Evolutionary conservation across 495 filamentous ascomycete species (phyloP), one percentile per base, ranked within the genome.

Genomic region (Letharia lupina): DNA sequence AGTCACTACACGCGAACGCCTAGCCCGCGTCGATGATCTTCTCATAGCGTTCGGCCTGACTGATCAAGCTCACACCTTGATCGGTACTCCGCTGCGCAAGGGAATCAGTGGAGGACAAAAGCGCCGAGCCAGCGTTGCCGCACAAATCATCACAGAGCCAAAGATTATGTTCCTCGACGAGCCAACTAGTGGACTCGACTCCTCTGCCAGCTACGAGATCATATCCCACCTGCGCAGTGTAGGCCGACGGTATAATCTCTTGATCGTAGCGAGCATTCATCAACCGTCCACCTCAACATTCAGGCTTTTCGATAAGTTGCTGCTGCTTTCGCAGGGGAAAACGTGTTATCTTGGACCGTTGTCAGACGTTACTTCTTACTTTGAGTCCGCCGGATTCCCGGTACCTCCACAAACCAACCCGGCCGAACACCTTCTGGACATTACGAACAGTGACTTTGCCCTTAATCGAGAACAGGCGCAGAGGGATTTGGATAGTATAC

Each of bases 101-200:
- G 90, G 90, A 10, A 84, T 93, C 64, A 87, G 83, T 70, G 89
- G 90, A 54, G 90, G 90, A 5, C 89, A 95, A 75, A 93, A 92
- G 76, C 78, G 89, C 10, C 79, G 90, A 15, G 76, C 90, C n/a
- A 87, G 88, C 66, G 86, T 93, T 11, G 89, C 89, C 2, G 86
- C 86, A 65, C 89, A 90, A 74, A 77, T 95, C 47, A 88, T 95
- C 69, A 92, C 90, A 13, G 82, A 79, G 62, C 90, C 90, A 0
- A 87, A 87, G 75, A 86, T 95, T 18, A 67, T 94, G 65, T 92
- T 94, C 68, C 70, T 94, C 60, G 90, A 94, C 72, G 90, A 93
- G 72, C 90, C 90, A 11, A 94, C 90, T 0, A 89, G 85, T 63
- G 90, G 90, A 18, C 74, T 94, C 42, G 90, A 94, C 73, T 89